Evolutionary conservation across 176 grass and related monocot species (phyloP), one percentile per base, ranked within the genome.

Genomic region (Oryza glumipatula): DNA sequence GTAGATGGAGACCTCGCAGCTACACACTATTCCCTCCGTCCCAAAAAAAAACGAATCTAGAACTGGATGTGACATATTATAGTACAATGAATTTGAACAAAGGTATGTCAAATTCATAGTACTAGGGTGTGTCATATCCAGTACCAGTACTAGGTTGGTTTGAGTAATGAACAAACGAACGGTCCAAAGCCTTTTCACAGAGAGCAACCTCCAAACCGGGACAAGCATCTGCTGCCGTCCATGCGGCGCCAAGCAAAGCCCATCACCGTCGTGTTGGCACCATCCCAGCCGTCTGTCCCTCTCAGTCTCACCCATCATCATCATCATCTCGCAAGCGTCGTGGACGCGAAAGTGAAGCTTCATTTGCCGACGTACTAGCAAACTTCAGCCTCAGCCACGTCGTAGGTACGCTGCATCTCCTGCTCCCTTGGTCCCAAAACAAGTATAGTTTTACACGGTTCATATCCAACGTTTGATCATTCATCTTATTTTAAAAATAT

Each of bases 191-290:
- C 21, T 70, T 80, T 80, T 12, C 41, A 3, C 7, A 0, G 68
- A 82, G n/a, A 61, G 68, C 67, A 65, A 23, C 52, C 2, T 45
- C 43, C 28, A 14, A 49, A 15, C 47, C 12, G 3, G 52, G 52
- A 56, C 54, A 58, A 58, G 54, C 54, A 58, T 58, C 54, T 58
- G 54, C 43, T 70, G 78, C 66, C 78, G 78, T 83, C 56, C 58
- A 16, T 7, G 60, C 23, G 36, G 30, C 26, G 26, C 43, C 72
- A 17, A 26, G 3, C 30, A 6, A 22, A 6, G 38, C 33, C 52
- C 74, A 28, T 64, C 76, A 21, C 15, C 5, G 44, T 67, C 72
- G 11, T 8, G 28, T 63, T 9, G 82, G 39, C 19, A 26, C 19
- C 82, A 74, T 52, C 28, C 0, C 65, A 54, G 66, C 78, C 72